Percentiles rank a stretch among this genome's conserved stretches.
Evolutionary conservation across 2,329 filamentous ascomycete species (phyloP).

Genomic region (Neophaeococcomyces aloes): DNA sequence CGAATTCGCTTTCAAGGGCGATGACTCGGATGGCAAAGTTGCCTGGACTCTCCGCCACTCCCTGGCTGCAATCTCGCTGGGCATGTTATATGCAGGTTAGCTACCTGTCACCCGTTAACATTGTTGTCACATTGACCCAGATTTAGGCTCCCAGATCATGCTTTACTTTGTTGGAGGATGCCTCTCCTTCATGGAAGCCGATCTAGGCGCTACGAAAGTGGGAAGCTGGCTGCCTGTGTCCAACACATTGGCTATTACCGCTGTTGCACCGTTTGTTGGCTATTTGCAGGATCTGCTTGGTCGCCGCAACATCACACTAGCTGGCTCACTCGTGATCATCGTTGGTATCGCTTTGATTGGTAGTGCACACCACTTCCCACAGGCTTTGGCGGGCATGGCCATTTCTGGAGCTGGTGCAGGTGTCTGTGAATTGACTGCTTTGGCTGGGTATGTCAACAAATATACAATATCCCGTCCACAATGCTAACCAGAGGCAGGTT

Average conservation of each 20-base stretch:
- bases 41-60: neutral
- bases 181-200: constrained; percentile 12
- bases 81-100: constrained; percentile 4
- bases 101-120: too few relatives aligned
- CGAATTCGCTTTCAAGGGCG: neutral
- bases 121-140: neutral
- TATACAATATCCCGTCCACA: neutral
- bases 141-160: constrained; percentile 14
- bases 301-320: constrained; percentile 12
- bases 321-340: constrained; percentile 9
- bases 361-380: constrained; percentile 11
- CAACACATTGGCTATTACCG: constrained; percentile 13
- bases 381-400: constrained; percentile 12
- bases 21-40: constrained; percentile 3
- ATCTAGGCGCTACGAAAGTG: constrained; percentile 10
- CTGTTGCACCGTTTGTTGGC: constrained; percentile 14
- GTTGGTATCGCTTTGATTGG: constrained; percentile 13
- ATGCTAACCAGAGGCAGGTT: neutral
- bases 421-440: constrained; percentile 14
- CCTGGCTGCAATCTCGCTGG: constrained; percentile 2
- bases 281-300: constrained; percentile 16
- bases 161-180: constrained; percentile 16
- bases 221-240: constrained; percentile 12
- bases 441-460: constrained; percentile 12
- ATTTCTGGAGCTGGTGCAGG: constrained; percentile 14